Conservation (phyloP, 305 asterid species). For the Fraxinus nigra region DNA sequence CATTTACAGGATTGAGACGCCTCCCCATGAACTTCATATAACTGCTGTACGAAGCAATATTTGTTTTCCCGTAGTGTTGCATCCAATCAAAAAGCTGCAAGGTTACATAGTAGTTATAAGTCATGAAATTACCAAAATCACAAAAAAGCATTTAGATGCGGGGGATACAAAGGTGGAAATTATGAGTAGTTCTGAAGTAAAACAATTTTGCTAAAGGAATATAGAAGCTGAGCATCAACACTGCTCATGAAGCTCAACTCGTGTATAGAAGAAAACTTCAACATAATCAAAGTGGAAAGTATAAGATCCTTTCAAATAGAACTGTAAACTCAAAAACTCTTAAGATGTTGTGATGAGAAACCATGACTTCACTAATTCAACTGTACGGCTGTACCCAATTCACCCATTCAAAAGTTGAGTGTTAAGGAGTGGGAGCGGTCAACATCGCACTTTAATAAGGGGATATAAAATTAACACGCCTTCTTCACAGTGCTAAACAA, state of each 20-base stretch:
- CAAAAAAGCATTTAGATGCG: background rate
- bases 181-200: background rate
- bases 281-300: background rate
- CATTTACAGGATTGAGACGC: slow-evolving; percentile 57
- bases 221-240: background rate
- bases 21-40: slow-evolving; percentile 74
- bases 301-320: slow-evolving; percentile 11
- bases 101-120: background rate
- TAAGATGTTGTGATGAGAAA: background rate
- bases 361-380: background rate
- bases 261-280: background rate
- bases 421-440: background rate
- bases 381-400: background rate
- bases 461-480: background rate
- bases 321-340: background rate
- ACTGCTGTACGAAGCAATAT: slow-evolving; percentile 82
- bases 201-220: background rate
- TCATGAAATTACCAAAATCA: background rate
- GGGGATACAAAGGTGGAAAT: background rate
- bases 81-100: slow-evolving; percentile 95
- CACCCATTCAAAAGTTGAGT: slow-evolving; percentile 6
- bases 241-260: background rate
- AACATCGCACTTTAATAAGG: background rate
- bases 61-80: slow-evolving; percentile 71
- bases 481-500: background rate